Evolutionary conservation across 1,139 yeast species (phyloP).

Genomic region (Candida labiduridarum): DNA sequence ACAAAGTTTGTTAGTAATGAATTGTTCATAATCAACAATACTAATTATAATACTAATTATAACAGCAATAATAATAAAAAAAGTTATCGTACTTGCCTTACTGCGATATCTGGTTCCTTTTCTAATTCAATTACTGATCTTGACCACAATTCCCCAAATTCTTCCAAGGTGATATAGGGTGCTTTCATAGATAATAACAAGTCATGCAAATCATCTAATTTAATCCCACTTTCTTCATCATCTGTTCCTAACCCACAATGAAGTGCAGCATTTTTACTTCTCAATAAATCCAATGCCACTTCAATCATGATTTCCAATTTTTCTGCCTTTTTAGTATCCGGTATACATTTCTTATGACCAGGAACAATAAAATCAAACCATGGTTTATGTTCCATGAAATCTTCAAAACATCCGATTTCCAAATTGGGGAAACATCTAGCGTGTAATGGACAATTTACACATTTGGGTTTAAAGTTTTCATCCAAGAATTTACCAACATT

Average conservation of each 20-base stretch:
- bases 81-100: slow-evolving; percentile 59
- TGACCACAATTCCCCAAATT: slow-evolving; percentile 81
- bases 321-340: slow-evolving; percentile 74
- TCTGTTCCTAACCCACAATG: slow-evolving; percentile 62
- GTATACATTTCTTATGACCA: slow-evolving; percentile 57
- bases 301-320: slow-evolving; percentile 67
- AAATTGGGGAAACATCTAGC: slow-evolving; percentile 70
- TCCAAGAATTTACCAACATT: slow-evolving; percentile 37
- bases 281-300: slow-evolving; percentile 66
- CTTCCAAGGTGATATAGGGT: slow-evolving; percentile 63
- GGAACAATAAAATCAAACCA: slow-evolving; percentile 64
- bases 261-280: slow-evolving; percentile 68
- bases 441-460: slow-evolving; percentile 80
- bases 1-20: slow-evolving; percentile 24
- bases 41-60: background rate
- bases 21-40: background rate
- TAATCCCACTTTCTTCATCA: slow-evolving; percentile 53
- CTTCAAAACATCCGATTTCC: slow-evolving; percentile 68
- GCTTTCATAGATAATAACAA: slow-evolving; percentile 60
- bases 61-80: slow-evolving; percentile 3
- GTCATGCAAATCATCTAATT: slow-evolving; percentile 57
- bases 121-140: slow-evolving; percentile 66
- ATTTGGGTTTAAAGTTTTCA: slow-evolving; percentile 54
- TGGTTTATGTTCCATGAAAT: slow-evolving; percentile 58
- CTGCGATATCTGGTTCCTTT: slow-evolving; percentile 75